phyloP scores from a whole-genome alignment of 163 green algal genomes.

The Scenedesmus sp. region DNA sequence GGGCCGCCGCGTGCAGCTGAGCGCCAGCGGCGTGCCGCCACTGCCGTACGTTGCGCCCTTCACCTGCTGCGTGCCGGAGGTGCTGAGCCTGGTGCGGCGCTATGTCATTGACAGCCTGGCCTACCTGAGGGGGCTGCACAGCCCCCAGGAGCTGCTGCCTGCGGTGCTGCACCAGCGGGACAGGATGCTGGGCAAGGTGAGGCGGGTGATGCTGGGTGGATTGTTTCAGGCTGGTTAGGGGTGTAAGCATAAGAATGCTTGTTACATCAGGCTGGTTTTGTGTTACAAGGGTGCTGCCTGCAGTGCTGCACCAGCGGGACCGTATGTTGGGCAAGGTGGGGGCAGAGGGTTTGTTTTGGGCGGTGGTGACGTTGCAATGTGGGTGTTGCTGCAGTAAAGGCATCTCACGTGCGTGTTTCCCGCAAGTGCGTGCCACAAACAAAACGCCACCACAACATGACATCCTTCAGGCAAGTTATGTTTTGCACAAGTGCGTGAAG shows the following conservation, averaged over 20 bases:
- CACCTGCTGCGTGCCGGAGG: conserved; percentile 45
- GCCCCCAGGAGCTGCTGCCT: conserved; percentile 58
- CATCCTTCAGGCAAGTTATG: too few relatives aligned
- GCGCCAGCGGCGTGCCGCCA: conserved; percentile 12
- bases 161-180: conserved; percentile 53
- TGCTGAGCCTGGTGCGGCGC: conserved; percentile 44
- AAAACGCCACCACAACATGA: too few relatives aligned
- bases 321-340: too few relatives aligned
- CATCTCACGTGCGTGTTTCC: too few relatives aligned
- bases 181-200: conserved; percentile 53
- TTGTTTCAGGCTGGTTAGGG: too few relatives aligned
- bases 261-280: too few relatives aligned
- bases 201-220: background rate
- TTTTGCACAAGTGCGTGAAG: too few relatives aligned
- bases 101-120: conserved; percentile 54
- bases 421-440: too few relatives aligned
- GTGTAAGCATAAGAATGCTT: too few relatives aligned
- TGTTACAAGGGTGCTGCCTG: background rate
- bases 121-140: conserved; percentile 56
- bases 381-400: too few relatives aligned
- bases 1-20: background rate
- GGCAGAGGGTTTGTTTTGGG: too few relatives aligned
- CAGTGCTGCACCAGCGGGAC: background rate
- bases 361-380: too few relatives aligned
- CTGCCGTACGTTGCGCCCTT: conserved; percentile 58